These are phyloP conservation scores for Diplodia sapinea DNA, from an alignment of 2,329 filamentous ascomycete species.

Conservation along the genomic window DNA sequence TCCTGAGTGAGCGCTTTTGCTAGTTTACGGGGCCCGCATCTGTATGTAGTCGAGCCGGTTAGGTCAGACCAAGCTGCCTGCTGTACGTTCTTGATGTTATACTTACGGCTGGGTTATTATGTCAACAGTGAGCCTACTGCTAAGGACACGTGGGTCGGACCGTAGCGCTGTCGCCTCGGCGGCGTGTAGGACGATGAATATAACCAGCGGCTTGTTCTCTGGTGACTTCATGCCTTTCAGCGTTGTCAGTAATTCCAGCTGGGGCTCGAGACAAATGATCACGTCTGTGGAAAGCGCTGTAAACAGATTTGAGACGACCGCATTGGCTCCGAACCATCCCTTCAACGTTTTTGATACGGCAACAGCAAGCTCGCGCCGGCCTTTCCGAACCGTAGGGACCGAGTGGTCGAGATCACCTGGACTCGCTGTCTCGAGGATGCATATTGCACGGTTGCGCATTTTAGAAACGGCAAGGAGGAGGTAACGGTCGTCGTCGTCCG, in stretches of 20 bases:
- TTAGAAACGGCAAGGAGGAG: not conserved
- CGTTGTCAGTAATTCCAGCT: slow-evolving; percentile 41
- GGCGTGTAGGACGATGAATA: slow-evolving; percentile 44
- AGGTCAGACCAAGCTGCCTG: not conserved
- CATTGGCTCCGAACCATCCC: slow-evolving; percentile 29
- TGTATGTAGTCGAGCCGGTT: slow-evolving; percentile 33
- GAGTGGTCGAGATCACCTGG: not conserved
- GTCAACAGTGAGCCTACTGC: slow-evolving; percentile 42
- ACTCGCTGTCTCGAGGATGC: slow-evolving; percentile 37
- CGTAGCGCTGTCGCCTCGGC: slow-evolving; percentile 44
- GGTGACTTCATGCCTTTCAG: slow-evolving; percentile 29
- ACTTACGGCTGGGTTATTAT: slow-evolving; percentile 46
- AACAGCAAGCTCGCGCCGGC: slow-evolving; percentile 33
- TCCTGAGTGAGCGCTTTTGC: slow-evolving; percentile 38
- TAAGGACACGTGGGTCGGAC: slow-evolving; percentile 41
- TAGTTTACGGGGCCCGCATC: slow-evolving; percentile 44
- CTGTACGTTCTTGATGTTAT: not conserved
- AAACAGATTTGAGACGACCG: slow-evolving; percentile 4
- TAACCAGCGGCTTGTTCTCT: slow-evolving; percentile 35
- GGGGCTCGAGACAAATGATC: slow-evolving; percentile 44
- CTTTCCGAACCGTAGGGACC: not conserved
- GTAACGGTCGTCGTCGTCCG: slow-evolving; percentile 1
- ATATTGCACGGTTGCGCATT: slow-evolving; percentile 35
- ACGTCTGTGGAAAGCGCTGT: slow-evolving; percentile 36
- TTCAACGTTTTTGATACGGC: slow-evolving; percentile 37